These are phyloP conservation scores for Ceratobasidium sp. DNA, from an alignment of 1,284 basidiomycete species.

Conservation along the genomic window DNA sequence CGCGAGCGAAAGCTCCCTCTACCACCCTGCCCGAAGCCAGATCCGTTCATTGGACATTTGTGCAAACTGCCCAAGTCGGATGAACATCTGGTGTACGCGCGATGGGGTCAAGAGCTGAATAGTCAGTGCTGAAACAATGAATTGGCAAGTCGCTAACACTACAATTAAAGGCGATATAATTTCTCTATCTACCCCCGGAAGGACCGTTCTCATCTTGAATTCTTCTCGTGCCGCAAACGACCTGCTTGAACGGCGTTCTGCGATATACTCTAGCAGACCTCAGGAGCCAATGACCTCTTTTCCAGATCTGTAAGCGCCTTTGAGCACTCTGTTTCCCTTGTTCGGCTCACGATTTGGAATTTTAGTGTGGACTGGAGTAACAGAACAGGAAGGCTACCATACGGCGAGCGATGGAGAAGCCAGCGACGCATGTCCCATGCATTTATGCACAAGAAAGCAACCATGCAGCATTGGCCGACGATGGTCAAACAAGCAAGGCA, in stretches of 20 bases:
- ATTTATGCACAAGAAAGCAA: conserved; percentile 10
- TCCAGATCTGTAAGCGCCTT: background rate
- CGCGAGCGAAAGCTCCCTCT: background rate
- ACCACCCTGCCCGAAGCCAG: conserved; percentile 7
- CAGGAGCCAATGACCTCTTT: conserved; percentile 31
- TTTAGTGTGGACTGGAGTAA: conserved; percentile 8
- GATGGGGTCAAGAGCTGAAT: conserved; percentile 7
- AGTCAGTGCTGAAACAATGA: background rate
- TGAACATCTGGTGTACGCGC: conserved; percentile 5
- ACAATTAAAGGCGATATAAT: conserved; percentile 30
- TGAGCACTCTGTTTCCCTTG: background rate
- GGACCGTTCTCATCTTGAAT: conserved; percentile 39
- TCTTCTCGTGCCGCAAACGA: conserved; percentile 37
- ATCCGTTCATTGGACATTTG: conserved; percentile 20
- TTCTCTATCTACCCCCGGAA: conserved; percentile 31
- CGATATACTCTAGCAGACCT: conserved; percentile 37
- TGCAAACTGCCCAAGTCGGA: background rate
- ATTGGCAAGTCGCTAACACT: background rate
- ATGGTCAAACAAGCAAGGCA: conserved; percentile 3
- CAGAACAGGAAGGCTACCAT: background rate
- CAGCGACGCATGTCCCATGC: conserved; percentile 22
- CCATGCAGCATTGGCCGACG: conserved; percentile 2
- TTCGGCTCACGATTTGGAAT: background rate
- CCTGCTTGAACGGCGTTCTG: conserved; percentile 36
- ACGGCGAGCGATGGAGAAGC: conserved; percentile 19